Percentiles rank a stretch among this genome's conserved stretches.
Conservation (phyloP, 78 protist species). For the Monocercomonoides exilis region DNA sequence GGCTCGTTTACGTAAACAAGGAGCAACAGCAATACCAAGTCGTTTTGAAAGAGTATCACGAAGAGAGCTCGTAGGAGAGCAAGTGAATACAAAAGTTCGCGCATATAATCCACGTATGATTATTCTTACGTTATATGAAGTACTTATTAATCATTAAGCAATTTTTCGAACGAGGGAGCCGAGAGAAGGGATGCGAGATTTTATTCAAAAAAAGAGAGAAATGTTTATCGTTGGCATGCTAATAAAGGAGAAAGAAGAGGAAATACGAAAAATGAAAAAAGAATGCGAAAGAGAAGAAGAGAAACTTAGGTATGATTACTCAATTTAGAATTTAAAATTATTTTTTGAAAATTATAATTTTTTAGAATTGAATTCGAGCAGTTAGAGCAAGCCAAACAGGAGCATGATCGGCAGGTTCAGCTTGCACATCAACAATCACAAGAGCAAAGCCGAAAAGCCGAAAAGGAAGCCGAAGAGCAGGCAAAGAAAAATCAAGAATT, state of each 20-base stretch:
- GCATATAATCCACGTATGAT: background rate
- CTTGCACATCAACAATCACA: background rate
- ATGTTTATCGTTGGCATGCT: slow-evolving; percentile 8
- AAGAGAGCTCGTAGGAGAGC: background rate
- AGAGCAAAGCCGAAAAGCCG: background rate
- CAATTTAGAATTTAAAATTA: too few relatives aligned
- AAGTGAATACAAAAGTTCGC: background rate
- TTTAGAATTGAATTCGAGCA: background rate
- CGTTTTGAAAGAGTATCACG: background rate
- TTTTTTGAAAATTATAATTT: background rate
- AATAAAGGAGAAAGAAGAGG: background rate
- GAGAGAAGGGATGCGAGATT: background rate
- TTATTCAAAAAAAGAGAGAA: background rate
- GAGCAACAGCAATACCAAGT: background rate
- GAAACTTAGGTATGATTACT: background rate
- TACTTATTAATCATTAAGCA: background rate
- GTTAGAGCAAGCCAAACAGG: background rate
- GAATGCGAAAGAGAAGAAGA: background rate
- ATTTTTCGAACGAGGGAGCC: background rate
- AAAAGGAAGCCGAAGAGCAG: background rate
- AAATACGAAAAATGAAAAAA: background rate
- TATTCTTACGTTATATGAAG: background rate
- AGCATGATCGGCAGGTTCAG: background rate
- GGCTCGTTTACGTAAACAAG: background rate
- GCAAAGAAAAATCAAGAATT: background rate